These are phyloP conservation scores for Phytophthora ohioensis DNA, from an alignment of 352 stramenopile genomes.

Conservation along the genomic window DNA sequence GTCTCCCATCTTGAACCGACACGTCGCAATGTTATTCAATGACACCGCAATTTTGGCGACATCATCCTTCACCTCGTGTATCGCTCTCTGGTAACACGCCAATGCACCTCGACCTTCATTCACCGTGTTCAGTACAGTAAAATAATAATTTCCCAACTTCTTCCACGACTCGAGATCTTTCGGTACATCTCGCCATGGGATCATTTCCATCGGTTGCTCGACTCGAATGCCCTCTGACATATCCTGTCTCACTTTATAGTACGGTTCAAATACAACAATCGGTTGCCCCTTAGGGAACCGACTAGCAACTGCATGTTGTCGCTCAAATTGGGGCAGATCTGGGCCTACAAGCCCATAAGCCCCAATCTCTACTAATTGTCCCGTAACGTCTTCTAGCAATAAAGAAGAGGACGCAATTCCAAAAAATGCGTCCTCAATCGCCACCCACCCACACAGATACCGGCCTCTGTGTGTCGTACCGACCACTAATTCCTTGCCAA, in stretches of 20 bases:
- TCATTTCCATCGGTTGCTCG: conserved; percentile 26
- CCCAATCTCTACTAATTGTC: conserved; percentile 25
- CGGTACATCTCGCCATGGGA: conserved; percentile 27
- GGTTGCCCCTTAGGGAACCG: conserved; percentile 28
- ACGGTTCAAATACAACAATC: conserved; percentile 32
- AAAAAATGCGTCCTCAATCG: conserved; percentile 42
- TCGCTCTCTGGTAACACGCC: not conserved
- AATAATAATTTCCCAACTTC: conserved; percentile 32
- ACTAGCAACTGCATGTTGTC: conserved; percentile 14
- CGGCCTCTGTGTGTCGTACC: conserved; percentile 37
- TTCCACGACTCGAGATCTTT: conserved; percentile 20
- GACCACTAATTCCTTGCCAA: conserved; percentile 29
- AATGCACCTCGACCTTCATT: conserved; percentile 30
- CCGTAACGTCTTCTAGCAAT: conserved; percentile 41
- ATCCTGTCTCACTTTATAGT: conserved; percentile 36
- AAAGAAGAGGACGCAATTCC: conserved; percentile 26
- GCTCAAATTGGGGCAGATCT: conserved; percentile 15
- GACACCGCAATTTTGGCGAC: too few relatives aligned
- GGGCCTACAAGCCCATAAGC: conserved; percentile 24
- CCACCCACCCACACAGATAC: conserved; percentile 47
- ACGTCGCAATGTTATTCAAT: too few relatives aligned
- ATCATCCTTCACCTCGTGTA: too few relatives aligned
- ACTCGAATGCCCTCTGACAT: conserved; percentile 33
- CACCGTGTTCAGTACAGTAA: conserved; percentile 11
- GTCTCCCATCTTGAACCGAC: conserved; percentile 17